Evolutionary conservation across 176 grass and related monocot genomes (phyloP), one percentile per base, ranked within the genome.

Genomic region (Triticum dicoccoides): DNA sequence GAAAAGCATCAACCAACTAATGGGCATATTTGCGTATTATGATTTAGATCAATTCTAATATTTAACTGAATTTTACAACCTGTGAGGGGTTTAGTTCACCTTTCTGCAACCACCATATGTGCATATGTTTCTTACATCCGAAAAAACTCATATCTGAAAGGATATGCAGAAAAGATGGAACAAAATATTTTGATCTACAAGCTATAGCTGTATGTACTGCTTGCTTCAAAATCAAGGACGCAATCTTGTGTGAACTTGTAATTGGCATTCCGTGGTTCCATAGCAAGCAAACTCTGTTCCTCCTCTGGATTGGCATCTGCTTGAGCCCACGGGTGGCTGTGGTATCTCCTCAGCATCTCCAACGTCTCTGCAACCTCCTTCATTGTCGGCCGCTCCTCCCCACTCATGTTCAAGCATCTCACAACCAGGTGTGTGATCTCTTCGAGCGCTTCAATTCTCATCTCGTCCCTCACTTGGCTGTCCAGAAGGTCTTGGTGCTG

Each of bases 361-460:
- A 94, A 74, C 8, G 56, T 91, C 5, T 97, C 86, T 0, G 92
- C 89, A 8, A 84, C 88, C 87, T 89, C 94, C 58, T 84, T 91
- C 94, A 94, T 97, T 4, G 65, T 77, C 1, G 94, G 94, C 25
- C 94, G 80, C 83, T 92, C 92, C 35, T 94, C 86, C 8, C 94
- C 78, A 14, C 52, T 92, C 76, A 97, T 70, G 63, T 65, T 92
- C 52, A 94, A 51, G 79, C 94, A 94, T 59, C 66, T 83, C 79
- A 92, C 73, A 11, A 92, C 72, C 0, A 97, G 86, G 14, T 92
- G 69, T 4, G 79, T 52, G 35, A 92, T 84, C 21, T 87, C 92
- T 81, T 82, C 25, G 0, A 97, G 78, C 20, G 80, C 62, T n/a
- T 92, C 90, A 11, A 14, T 37, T 13, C 27, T 65, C 25, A 88